Conservation (phyloP, 305 asterid genomes). For the Solanum chacoense region DNA sequence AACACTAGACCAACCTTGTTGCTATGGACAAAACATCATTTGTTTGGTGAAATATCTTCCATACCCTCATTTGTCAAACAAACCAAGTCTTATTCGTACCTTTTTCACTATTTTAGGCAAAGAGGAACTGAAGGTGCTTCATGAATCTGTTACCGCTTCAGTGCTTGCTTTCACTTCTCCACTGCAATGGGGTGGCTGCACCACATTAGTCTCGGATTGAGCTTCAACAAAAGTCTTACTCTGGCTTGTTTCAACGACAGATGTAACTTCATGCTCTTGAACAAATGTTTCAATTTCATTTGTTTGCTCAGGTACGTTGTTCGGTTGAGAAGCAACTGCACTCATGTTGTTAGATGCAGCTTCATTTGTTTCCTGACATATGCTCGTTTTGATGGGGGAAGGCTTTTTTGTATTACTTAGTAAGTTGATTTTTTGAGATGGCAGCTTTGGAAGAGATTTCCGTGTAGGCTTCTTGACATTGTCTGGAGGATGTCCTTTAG, state of each 20-base stretch:
- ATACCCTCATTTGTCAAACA: slow-evolving; percentile 19
- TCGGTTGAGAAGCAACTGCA: slow-evolving; percentile 17
- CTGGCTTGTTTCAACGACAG: slow-evolving; percentile 16
- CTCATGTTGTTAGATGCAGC: slow-evolving; percentile 4
- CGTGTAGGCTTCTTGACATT: slow-evolving; percentile 53
- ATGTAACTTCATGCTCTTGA: slow-evolving; percentile 12
- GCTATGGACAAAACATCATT: slow-evolving; percentile 31
- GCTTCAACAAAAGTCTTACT: slow-evolving; percentile 14
- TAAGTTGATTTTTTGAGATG: slow-evolving; percentile 45
- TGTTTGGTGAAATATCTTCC: slow-evolving; percentile 19
- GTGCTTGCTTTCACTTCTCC: slow-evolving; percentile 12
- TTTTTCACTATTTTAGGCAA: slow-evolving; percentile 16
- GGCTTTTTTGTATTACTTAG: slow-evolving; percentile 28
- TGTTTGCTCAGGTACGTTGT: slow-evolving; percentile 9
- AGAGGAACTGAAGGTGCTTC: slow-evolving; percentile 12
- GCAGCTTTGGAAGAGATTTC: slow-evolving; percentile 76
- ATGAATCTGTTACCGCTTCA: slow-evolving; percentile 5
- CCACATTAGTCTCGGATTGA: slow-evolving; percentile 14
- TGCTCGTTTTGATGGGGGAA: slow-evolving; percentile 17
- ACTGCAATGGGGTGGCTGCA: slow-evolving; percentile 13
- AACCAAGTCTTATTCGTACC: slow-evolving; percentile 15
- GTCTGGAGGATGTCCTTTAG: slow-evolving; percentile 25
- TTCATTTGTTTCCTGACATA: slow-evolving; percentile 30
- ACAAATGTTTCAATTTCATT: slow-evolving; percentile 17
- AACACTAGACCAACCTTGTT: slow-evolving; percentile 28